Percentiles rank a stretch among this genome's conserved stretches.
Evolutionary conservation across 2,329 filamentous ascomycete genomes (phyloP).

Genomic region (Orbilia javanica): DNA sequence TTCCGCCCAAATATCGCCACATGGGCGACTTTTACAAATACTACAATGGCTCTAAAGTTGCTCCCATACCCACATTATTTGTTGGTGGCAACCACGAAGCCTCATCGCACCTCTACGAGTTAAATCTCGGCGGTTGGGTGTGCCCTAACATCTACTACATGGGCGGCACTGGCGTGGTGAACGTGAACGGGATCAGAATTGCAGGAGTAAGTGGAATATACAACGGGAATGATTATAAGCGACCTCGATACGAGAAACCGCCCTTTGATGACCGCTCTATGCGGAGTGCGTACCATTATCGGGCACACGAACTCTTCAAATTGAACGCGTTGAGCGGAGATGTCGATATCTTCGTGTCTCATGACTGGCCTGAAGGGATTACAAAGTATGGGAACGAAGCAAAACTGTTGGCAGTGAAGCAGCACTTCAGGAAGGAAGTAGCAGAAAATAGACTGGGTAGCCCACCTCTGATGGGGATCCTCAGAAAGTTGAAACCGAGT

Average conservation of each 20-base stretch:
- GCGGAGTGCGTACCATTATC: constrained; percentile 86
- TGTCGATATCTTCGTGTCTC: constrained; percentile 89
- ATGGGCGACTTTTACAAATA: constrained; percentile 96
- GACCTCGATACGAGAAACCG: constrained; percentile 84
- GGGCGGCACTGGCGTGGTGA: constrained; percentile 89
- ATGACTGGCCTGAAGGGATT: constrained; percentile 92
- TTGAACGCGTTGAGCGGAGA: constrained; percentile 85
- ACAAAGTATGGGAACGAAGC: constrained; percentile 81
- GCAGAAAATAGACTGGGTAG: constrained; percentile 81
- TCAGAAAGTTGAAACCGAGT: constrained; percentile 82
- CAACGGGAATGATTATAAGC: constrained; percentile 89
- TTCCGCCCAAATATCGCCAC: constrained; percentile 85
- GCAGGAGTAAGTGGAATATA: constrained; percentile 93
- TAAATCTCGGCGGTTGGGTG: constrained; percentile 95
- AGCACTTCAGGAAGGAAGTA: constrained; percentile 81
- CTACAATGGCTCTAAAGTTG: constrained; percentile 81
- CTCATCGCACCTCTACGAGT: constrained; percentile 86
- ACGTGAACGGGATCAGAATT: constrained; percentile 85
- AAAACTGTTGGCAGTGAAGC: constrained; percentile 79
- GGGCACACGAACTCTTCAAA: constrained; percentile 92
- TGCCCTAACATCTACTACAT: constrained; percentile 98
- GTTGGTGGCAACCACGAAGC: constrained; percentile 97
- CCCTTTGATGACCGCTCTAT: constrained; percentile 84
- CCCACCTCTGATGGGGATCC: constrained; percentile 80
- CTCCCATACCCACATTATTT: constrained; percentile 92